phyloP scores from a whole-genome alignment of 495 filamentous ascomycete genomes.

The Neurospora terricola region DNA sequence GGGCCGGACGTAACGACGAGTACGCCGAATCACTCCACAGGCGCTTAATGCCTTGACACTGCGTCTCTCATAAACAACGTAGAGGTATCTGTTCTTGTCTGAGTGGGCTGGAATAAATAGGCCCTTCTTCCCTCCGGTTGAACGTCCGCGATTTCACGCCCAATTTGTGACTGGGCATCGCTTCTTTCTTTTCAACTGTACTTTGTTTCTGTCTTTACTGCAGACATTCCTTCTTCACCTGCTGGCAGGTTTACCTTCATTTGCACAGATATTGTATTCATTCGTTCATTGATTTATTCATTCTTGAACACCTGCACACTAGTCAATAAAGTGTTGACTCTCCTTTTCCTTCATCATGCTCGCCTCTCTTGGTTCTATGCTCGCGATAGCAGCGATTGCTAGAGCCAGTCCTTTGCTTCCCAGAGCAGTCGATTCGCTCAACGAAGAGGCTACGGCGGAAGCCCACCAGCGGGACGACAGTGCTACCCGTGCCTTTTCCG shows the following conservation, averaged over 20 bases:
- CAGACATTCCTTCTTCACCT: constrained; percentile 1
- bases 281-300: neutral
- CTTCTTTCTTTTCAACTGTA: constrained; percentile 4
- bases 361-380: constrained; percentile 11
- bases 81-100: neutral
- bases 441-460: constrained; percentile 39
- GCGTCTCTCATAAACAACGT: neutral
- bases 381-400: constrained; percentile 18
- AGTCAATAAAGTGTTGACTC: neutral
- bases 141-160: constrained; percentile 5
- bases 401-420: constrained; percentile 14
- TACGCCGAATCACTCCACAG: neutral
- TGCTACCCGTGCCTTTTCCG: constrained; percentile 39
- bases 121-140: neutral
- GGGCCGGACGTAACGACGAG: neutral
- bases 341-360: constrained; percentile 11
- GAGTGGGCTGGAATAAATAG: constrained; percentile 1
- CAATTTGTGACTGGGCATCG: neutral
- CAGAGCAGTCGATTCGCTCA: constrained; percentile 31
- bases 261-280: neutral
- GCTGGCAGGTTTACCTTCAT: constrained; percentile 8
- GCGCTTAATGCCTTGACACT: neutral
- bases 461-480: constrained; percentile 38
- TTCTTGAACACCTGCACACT: neutral
- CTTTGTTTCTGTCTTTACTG: constrained; percentile 8